Evolutionary conservation across 345 rosid genomes (phyloP), one percentile per base, ranked within the genome.

Genomic region (Citrus sp.): DNA sequence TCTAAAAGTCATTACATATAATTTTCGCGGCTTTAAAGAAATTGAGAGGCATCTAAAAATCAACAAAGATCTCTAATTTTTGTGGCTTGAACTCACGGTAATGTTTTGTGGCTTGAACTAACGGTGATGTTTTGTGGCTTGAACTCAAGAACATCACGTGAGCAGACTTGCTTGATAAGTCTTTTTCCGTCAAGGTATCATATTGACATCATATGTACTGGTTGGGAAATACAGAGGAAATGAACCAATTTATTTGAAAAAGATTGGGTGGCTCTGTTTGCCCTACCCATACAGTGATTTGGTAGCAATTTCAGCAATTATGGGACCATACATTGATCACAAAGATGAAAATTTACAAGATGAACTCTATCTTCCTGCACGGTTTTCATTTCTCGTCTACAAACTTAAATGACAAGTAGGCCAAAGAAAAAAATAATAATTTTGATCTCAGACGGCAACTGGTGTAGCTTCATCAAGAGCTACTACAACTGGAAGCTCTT

Each of bases 401-500:
- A 78, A 74, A 78, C 65, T 60, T 22, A 5, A 7, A 63, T 32
- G 69, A 58, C 61, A 42, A 27, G 40, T 56, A 30, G 37, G 37
- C 64, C 16, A 12, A 40, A 46, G 3, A 27, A 73, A 70, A 51
- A 59, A 40, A 16, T 16, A 35, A 38, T 0, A 37, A 81, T 19
- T 55, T 75, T 79, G 64, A 78, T 76, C 85, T 82, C 84, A 87
- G 78, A 25, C 90, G 12, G 87, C 83, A 70, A 85, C 86, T 32
- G 81, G 83, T 56, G 7, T 27, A 49, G 94, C 97, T 68, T 93
- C 95, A 7, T 93, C 94, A 14, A 91, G 92, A 74, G 97, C 95
- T 35, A 91, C 77, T 60, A 93, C 95, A 85, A 94, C 94, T 5
- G 97, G 95, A 78, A 93, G 95, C 75, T 84, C 88, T 81, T 93